These are phyloP conservation scores for Blastobotrys illinoisensis DNA, from an alignment of 1,139 yeast genomes.

Conservation along the genomic window DNA sequence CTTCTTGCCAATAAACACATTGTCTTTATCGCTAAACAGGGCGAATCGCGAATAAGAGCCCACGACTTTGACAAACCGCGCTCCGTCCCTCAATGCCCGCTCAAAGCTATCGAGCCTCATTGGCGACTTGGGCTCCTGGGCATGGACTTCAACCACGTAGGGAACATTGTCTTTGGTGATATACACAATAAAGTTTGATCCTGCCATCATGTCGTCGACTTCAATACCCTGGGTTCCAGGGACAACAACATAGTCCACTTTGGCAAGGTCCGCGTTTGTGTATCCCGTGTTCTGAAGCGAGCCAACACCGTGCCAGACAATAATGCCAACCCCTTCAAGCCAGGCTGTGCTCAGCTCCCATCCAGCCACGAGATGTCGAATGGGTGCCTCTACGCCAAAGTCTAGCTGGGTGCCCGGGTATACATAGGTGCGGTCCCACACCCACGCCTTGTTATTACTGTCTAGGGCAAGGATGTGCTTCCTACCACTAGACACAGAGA, in stretches of 20 bases:
- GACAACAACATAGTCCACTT: slow-evolving; percentile 12
- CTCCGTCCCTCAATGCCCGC: slow-evolving; percentile 7
- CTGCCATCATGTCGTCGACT: slow-evolving; percentile 52
- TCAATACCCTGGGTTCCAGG: slow-evolving; percentile 29
- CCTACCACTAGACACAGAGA: slow-evolving; percentile 59
- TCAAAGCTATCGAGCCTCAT: slow-evolving; percentile 12
- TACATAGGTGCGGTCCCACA: slow-evolving; percentile 48
- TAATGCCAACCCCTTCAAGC: slow-evolving; percentile 48
- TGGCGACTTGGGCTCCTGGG: slow-evolving; percentile 8
- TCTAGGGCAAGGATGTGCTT: slow-evolving; percentile 62
- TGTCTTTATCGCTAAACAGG: slow-evolving; percentile 47
- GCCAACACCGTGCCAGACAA: slow-evolving; percentile 52
- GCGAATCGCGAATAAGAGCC: slow-evolving; percentile 51
- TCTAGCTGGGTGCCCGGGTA: slow-evolving; percentile 43
- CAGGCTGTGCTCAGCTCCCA: slow-evolving; percentile 60
- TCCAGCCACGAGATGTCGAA: slow-evolving; percentile 54
- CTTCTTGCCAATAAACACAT: slow-evolving; percentile 43
- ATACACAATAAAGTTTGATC: slow-evolving; percentile 48
- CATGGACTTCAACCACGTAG: slow-evolving; percentile 34
- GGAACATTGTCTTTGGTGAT: slow-evolving; percentile 45
- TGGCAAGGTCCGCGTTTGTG: neutral
- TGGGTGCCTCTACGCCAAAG: slow-evolving; percentile 26
- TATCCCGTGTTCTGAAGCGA: slow-evolving; percentile 15
- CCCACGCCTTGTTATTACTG: slow-evolving; percentile 45
- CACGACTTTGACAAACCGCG: slow-evolving; percentile 34